These are phyloP conservation scores for Mycena galopus DNA, from an alignment of 768 basidiomycete species.

Conservation along the genomic window DNA sequence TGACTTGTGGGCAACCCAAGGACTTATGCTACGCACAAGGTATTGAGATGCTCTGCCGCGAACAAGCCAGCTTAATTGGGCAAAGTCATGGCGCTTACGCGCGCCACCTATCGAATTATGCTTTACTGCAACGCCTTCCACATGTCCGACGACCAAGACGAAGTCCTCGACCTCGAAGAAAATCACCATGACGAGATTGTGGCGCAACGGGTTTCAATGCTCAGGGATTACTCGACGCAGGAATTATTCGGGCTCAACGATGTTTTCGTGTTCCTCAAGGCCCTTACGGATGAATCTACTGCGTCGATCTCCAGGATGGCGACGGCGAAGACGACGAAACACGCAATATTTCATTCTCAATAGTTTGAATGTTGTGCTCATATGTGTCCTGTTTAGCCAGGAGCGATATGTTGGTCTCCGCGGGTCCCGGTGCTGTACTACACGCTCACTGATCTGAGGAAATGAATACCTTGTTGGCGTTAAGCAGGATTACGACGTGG, in stretches of 20 bases:
- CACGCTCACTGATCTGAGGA: not conserved
- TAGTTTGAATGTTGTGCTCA: not conserved
- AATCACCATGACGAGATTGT: not conserved
- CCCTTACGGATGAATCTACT: not conserved
- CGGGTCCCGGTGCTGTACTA: constrained; percentile 5
- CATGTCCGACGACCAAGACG: constrained; percentile 2
- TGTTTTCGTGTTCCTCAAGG: not conserved
- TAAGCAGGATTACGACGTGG: not conserved
- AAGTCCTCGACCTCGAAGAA: not conserved
- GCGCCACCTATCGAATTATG: constrained; percentile 24
- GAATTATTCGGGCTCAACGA: constrained; percentile 18
- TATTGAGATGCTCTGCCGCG: not conserved
- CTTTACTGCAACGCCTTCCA: constrained; percentile 14
- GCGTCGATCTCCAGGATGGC: not conserved
- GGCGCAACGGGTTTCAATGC: not conserved
- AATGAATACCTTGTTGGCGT: not conserved
- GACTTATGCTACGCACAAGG: not conserved
- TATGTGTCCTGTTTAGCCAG: not conserved
- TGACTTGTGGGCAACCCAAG: not conserved
- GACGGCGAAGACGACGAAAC: not conserved
- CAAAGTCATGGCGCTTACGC: constrained; percentile 5
- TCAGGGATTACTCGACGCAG: not conserved
- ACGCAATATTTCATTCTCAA: not conserved
- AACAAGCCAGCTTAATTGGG: constrained; percentile 9
- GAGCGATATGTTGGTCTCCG: not conserved